Conservation (phyloP, 176 grass and related monocot genomes). For the Carex parvula region DNA sequence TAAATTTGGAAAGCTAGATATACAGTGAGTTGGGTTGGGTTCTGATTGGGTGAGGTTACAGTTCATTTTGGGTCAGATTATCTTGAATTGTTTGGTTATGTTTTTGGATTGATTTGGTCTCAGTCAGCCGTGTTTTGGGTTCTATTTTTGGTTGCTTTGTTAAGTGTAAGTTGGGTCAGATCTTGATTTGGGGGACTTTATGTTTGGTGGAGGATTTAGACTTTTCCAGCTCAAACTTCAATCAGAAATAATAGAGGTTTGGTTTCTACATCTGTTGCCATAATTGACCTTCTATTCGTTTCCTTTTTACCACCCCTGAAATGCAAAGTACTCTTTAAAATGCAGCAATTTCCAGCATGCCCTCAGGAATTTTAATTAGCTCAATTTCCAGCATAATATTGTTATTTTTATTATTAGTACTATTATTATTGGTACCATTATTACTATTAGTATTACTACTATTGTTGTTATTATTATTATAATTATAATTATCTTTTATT, state of each 20-base stretch:
- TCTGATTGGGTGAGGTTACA: background rate
- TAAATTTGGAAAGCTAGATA: background rate
- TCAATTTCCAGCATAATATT: background rate
- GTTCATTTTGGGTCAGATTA: conserved; percentile 7
- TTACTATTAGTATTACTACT: no score
- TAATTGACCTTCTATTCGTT: background rate
- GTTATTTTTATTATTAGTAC: no score
- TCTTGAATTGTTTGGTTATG: background rate
- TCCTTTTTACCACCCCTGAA: background rate
- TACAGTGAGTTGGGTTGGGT: background rate
- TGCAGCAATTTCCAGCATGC: background rate
- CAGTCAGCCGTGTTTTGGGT: background rate
- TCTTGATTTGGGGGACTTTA: background rate
- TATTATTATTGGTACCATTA: no score
- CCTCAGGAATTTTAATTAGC: background rate
- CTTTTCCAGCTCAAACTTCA: background rate
- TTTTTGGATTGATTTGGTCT: background rate
- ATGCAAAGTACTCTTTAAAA: background rate
- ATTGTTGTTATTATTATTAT: no score
- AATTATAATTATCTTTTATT: no score
- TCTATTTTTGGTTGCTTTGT: background rate
- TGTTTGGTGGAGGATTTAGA: background rate
- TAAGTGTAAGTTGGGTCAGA: background rate
- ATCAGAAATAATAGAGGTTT: background rate
- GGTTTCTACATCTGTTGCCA: background rate